Conservation (phyloP, 345 rosid genomes). For the Populus simonii region DNA sequence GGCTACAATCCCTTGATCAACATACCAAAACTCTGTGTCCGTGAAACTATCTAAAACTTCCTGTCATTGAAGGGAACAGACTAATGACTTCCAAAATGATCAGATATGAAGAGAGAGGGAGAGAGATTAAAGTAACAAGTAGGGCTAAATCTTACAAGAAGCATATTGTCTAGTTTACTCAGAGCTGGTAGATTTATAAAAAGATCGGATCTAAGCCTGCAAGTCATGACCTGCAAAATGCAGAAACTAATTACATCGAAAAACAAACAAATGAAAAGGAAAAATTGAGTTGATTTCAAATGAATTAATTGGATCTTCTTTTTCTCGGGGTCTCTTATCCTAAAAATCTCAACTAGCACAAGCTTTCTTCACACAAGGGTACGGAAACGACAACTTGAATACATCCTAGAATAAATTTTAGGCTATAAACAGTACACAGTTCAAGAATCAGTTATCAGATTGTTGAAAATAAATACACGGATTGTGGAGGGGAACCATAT, state of each 20-base stretch:
- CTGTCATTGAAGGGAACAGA: constrained; percentile 32
- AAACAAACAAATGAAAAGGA: background rate
- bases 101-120: background rate
- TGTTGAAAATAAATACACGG: background rate
- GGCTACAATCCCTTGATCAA: constrained; percentile 86
- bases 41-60: constrained; percentile 82
- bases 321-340: background rate
- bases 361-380: background rate
- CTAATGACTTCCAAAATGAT: background rate
- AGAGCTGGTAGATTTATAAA: constrained; percentile 89
- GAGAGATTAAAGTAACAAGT: background rate
- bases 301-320: background rate
- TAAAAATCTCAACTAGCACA: background rate
- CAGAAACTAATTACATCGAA: background rate
- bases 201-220: constrained; percentile 87
- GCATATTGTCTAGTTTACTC: constrained; percentile 91
- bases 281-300: background rate
- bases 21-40: constrained; percentile 87
- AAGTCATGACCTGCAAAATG: constrained; percentile 75
- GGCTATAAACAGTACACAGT: background rate
- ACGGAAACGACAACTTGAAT: background rate
- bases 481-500: background rate
- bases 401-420: background rate
- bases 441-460: background rate
- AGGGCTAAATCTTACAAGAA: constrained; percentile 57